Evolutionary conservation across 2,329 filamentous ascomycete species (phyloP), one percentile per base, ranked within the genome.

Genomic region (Pyricularia pennisetigena): DNA sequence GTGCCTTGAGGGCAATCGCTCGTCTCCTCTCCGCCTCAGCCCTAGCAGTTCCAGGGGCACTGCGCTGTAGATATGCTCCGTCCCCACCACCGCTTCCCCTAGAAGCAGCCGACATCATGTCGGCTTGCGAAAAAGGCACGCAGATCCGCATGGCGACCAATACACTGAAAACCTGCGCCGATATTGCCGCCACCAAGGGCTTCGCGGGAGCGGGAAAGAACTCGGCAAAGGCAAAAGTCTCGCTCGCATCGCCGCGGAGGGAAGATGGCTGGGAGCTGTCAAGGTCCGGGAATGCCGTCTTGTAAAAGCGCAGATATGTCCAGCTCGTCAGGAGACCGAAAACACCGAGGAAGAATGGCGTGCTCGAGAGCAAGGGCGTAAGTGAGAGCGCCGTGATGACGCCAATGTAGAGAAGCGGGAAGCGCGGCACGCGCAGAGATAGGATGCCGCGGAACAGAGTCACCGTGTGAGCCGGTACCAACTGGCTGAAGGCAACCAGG

Each of bases 291-390:
- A 90, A 89, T 69, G 89, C 86, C 68, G 83, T 80, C 80, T 97
- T 97, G 83, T 92, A 97, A 83, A 98, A 99, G 72, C 95, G 92
- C 23, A 99, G 88, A 78, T 98, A 98, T 62, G 91, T 92, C 94
- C 94, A 99, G 77, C 92, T 93, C 12, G 89, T 90, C 70, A 97
- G 78, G 78, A 99, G 91, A 69, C 93, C 94, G 73, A 90, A 90
- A 77, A 91, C 82, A 67, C 92, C 88, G 70, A 97, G 86, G 76
- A 96, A 87, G 71, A 94, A 84, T 64, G 93, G 90, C 24, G 93
- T 92, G 75, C 89, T 86, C n/a, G 84, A 82, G 61, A 87, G 80
- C 59, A 87, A 76, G 26, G 86, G 86, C 20, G 85, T 87, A 64
- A 88, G 74, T 68, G 83, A 80, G 54, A 87, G 82, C 41, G 90